Evolutionary conservation across 495 filamentous ascomycete genomes (phyloP).

Genomic region (Oidiodendron maius): DNA sequence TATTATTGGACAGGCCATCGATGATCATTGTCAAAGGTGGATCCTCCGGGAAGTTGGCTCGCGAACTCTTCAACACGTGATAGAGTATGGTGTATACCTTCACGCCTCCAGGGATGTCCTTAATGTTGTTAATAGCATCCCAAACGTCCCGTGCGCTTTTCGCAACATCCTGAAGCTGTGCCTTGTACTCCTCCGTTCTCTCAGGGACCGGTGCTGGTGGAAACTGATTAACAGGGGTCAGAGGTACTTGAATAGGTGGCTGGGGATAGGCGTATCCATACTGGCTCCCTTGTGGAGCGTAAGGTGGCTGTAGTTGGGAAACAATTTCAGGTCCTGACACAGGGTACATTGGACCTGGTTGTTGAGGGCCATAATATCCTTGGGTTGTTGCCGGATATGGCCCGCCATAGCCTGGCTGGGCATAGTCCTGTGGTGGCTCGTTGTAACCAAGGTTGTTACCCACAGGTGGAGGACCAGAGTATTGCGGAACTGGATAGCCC

Average conservation of each 20-base stretch:
- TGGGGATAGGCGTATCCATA: conserved; percentile 24
- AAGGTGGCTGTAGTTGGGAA: conserved; percentile 16
- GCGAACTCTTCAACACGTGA: conserved; percentile 50
- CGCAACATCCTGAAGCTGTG: conserved; percentile 53
- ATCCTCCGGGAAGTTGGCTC: conserved; percentile 44
- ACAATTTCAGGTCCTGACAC: conserved; percentile 16
- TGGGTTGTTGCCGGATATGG: conserved; percentile 22
- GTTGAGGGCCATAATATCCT: conserved; percentile 22
- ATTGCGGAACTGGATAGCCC: conserved; percentile 15
- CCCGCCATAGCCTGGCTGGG: conserved; percentile 26
- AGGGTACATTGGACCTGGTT: conserved; percentile 17
- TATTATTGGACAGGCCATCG: conserved; percentile 58
- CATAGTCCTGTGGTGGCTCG: conserved; percentile 17
- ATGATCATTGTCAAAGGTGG: conserved; percentile 56
- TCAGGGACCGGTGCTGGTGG: conserved; percentile 9
- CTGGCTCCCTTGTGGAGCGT: conserved; percentile 17
- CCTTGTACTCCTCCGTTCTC: conserved; percentile 35
- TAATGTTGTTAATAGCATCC: conserved; percentile 51
- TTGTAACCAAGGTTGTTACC: conserved; percentile 11
- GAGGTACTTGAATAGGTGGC: conserved; percentile 17
- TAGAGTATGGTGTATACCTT: conserved; percentile 59
- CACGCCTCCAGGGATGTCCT: conserved; percentile 56
- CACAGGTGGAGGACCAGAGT: conserved; percentile 12
- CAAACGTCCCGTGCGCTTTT: conserved; percentile 55
- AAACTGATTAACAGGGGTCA: conserved; percentile 15